Base-by-base conservation (phyloP, 331 rosid genomes). In the Acacia concinna region DNA sequence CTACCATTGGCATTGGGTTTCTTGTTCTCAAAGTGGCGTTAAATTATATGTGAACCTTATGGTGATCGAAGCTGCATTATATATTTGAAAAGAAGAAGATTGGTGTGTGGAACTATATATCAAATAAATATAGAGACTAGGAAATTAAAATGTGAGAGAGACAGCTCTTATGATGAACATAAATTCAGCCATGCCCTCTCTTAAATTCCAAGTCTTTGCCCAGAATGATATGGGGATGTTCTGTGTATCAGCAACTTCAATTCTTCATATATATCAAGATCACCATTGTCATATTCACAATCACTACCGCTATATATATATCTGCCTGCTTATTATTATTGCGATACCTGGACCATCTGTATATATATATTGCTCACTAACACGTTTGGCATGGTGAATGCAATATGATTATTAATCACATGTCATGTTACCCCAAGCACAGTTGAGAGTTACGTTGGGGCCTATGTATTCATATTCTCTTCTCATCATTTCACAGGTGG, bases 1-100 rank as follows among this genome's bases (percentile, higher is more conserved):
- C 87, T 63, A 80, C 83, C 84, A 18, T 44, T 82, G 38, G 21
- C 84, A 18, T 44, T 82, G 38, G 21, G 25, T 54, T 77, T 64
- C 74, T 35, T 77, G 68, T 37, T 73, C 60, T 72, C 77, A 62
- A 79, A 18, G 57, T 49, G 57, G 57, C 57, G 21, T 49, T 18
- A 49, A 49, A 4, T 49, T 49, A 18, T 49, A 18, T 49, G 56
- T 1, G 59, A 20, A 51, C 59, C 59, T 20, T 41, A 28, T 65
- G 2, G 44, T n/a, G 75, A 38, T 38, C 41, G 41, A 69, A 72
- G 32, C 76, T 20, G 12, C 11, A 7, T n/a, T n/a, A n/a, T 40
- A 4, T 40, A 40, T 43, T 43, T 46, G 52, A 15, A 46, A 10
- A 20, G 27, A 7, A 41, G n/a, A 30, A 12, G 72, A 64, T 52